These are phyloP conservation scores for Sedum album DNA, from an alignment of 164 flowering plant species.

Conservation along the genomic window DNA sequence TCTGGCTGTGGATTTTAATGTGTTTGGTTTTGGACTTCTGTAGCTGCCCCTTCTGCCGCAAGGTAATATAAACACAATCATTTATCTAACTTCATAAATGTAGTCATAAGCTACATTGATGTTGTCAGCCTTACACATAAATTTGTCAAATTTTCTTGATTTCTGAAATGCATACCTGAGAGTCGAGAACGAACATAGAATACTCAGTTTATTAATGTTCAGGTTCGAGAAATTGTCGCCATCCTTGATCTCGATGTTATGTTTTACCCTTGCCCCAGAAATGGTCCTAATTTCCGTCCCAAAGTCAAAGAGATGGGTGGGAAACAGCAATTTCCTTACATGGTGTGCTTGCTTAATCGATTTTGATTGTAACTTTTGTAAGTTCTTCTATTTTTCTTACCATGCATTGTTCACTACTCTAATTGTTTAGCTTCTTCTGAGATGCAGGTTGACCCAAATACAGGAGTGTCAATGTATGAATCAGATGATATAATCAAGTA, in stretches of 20 bases:
- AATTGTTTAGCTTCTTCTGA: conserved; percentile 4
- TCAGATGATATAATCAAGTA: conserved; percentile 94
- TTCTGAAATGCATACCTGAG: no score
- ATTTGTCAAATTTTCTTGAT: background rate
- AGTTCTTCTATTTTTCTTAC: background rate
- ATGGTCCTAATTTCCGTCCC: conserved; percentile 91
- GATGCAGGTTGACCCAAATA: conserved; percentile 93
- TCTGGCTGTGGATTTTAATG: background rate
- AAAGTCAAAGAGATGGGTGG: conserved; percentile 88
- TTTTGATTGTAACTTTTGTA: background rate
- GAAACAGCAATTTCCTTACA: conserved; percentile 91
- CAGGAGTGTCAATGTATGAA: conserved; percentile 94
- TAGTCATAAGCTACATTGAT: background rate
- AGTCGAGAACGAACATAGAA: no score
- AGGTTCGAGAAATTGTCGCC: conserved; percentile 94
- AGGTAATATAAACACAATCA: conserved; percentile 40
- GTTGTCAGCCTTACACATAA: background rate
- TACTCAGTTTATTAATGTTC: no score
- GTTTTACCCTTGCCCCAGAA: conserved; percentile 90
- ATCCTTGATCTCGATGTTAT: conserved; percentile 88
- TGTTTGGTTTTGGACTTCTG: conserved; percentile 27
- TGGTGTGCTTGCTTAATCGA: conserved; percentile 37
- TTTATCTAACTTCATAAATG: background rate
- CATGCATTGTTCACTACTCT: background rate
- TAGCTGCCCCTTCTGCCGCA: conserved; percentile 97